phyloP scores from a whole-genome alignment of 805 yeast species.

The Sporopachydermia quercuum region DNA sequence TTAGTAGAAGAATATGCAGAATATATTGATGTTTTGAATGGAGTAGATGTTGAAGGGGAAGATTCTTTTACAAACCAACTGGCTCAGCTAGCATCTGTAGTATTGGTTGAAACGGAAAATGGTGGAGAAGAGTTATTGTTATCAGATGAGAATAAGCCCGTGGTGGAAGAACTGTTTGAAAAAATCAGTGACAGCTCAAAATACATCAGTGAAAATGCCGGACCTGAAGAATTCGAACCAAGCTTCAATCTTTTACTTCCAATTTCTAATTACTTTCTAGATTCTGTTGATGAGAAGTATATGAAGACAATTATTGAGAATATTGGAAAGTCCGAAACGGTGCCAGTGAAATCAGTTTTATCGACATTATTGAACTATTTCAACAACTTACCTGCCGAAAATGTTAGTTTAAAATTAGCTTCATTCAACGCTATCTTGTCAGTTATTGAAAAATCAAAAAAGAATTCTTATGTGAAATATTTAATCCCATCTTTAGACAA shows the following conservation, averaged over 20 bases:
- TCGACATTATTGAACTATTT: constrained; percentile 23
- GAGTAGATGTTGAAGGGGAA: constrained; percentile 11
- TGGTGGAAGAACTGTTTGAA: constrained; percentile 15
- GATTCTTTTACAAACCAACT: constrained; percentile 10
- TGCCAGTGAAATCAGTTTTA: constrained; percentile 15
- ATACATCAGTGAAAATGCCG: constrained; percentile 15
- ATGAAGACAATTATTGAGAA: not conserved
- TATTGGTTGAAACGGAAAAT: constrained; percentile 12
- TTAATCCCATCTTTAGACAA: constrained; percentile 21
- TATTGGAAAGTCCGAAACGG: not conserved
- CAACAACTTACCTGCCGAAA: constrained; percentile 18
- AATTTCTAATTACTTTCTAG: constrained; percentile 9
- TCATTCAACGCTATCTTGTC: constrained; percentile 20
- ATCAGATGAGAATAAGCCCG: constrained; percentile 3
- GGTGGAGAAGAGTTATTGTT: constrained; percentile 7
- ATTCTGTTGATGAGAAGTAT: not conserved
- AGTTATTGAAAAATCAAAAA: constrained; percentile 18
- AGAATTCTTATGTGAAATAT: constrained; percentile 18
- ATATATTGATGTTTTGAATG: constrained; percentile 20
- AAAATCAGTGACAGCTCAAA: constrained; percentile 16
- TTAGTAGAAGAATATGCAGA: constrained; percentile 20
- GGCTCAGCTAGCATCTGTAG: constrained; percentile 8
- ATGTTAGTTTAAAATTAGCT: constrained; percentile 11
- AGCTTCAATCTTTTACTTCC: constrained; percentile 22
- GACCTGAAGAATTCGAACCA: constrained; percentile 22